These are phyloP conservation scores for Apiotrichum sp. DNA, from an alignment of 1,284 basidiomycete species.

Conservation along the genomic window DNA sequence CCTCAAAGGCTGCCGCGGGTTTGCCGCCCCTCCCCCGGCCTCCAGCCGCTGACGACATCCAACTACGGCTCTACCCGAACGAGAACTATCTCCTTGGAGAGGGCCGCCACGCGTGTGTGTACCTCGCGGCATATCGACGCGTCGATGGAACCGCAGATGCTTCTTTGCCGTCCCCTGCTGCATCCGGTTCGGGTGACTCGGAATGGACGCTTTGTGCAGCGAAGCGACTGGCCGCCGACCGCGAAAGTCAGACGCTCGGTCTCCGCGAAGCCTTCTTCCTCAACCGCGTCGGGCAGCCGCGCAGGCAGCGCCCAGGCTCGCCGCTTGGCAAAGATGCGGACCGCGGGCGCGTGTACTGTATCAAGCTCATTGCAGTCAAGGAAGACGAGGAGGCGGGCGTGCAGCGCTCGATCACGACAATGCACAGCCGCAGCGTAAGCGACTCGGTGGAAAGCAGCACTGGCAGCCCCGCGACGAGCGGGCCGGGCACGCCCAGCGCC, in stretches of 20 bases:
- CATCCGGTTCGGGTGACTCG: not conserved
- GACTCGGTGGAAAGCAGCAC: not conserved
- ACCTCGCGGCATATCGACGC: slow-evolving; percentile 42
- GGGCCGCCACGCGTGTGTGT: slow-evolving; percentile 49
- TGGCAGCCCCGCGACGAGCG: not conserved
- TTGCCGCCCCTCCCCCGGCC: slow-evolving; percentile 25
- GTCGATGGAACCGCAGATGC: too few relatives aligned
- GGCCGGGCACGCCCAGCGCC: not conserved
- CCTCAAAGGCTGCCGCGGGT: slow-evolving; percentile 1
- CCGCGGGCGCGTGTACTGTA: slow-evolving; percentile 29
- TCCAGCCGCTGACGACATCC: slow-evolving; percentile 27
- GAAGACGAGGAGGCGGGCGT: slow-evolving; percentile 23
- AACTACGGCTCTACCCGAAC: slow-evolving; percentile 34
- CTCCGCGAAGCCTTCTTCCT: slow-evolving; percentile 50
- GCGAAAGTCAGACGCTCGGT: slow-evolving; percentile 48
- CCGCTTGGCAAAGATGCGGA: not conserved
- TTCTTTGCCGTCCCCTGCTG: too few relatives aligned
- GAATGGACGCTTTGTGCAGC: slow-evolving; percentile 48
- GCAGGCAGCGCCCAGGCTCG: slow-evolving; percentile 16
- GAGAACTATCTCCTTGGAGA: slow-evolving; percentile 45
- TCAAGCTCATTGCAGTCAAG: slow-evolving; percentile 41
- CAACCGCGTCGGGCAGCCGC: slow-evolving; percentile 31
- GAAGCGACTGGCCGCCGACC: slow-evolving; percentile 47
- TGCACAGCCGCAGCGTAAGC: not conserved
- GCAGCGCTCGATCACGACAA: not conserved